Evolutionary conservation across 169 alveolate genomes (phyloP).

Genomic region (Cardiosporidium cionae): DNA sequence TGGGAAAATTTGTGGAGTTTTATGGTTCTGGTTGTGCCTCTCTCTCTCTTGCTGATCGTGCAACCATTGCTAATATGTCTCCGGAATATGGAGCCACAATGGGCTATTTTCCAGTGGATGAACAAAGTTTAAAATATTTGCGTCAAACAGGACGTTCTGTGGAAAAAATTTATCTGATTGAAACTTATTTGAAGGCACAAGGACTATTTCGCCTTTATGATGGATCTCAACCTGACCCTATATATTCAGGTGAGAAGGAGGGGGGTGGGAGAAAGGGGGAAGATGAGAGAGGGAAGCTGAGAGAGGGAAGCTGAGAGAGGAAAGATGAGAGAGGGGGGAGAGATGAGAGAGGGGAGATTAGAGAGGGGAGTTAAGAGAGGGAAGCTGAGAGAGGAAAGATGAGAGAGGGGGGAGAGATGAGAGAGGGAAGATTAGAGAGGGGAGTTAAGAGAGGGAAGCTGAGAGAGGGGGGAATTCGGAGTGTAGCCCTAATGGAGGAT

Average conservation of each 20-base stretch:
- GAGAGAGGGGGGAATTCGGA: too few relatives aligned
- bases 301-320: too few relatives aligned
- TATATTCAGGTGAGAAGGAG: slow-evolving; percentile 29
- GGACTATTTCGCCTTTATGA: slow-evolving; percentile 57
- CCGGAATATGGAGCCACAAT: slow-evolving; percentile 89
- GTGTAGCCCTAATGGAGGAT: too few relatives aligned
- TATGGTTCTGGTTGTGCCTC: slow-evolving; percentile 80
- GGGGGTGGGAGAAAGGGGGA: too few relatives aligned
- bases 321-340: too few relatives aligned
- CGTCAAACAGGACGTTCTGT: slow-evolving; percentile 81
- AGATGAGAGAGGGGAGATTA: too few relatives aligned
- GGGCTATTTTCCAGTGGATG: slow-evolving; percentile 93
- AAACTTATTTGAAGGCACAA: slow-evolving; percentile 60
- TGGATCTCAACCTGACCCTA: slow-evolving; percentile 39
- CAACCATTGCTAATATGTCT: slow-evolving; percentile 93
- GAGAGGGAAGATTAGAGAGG: too few relatives aligned
- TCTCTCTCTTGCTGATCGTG: slow-evolving; percentile 86
- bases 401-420: too few relatives aligned
- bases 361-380: too few relatives aligned
- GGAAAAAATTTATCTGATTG: slow-evolving; percentile 65
- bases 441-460: too few relatives aligned
- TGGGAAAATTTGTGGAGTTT: slow-evolving; percentile 93
- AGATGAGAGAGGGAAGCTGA: too few relatives aligned
- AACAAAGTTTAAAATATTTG: slow-evolving; percentile 75
- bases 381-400: too few relatives aligned